Conservation (phyloP, 208 protist genomes). For the Wallacemonas collosoma region DNA sequence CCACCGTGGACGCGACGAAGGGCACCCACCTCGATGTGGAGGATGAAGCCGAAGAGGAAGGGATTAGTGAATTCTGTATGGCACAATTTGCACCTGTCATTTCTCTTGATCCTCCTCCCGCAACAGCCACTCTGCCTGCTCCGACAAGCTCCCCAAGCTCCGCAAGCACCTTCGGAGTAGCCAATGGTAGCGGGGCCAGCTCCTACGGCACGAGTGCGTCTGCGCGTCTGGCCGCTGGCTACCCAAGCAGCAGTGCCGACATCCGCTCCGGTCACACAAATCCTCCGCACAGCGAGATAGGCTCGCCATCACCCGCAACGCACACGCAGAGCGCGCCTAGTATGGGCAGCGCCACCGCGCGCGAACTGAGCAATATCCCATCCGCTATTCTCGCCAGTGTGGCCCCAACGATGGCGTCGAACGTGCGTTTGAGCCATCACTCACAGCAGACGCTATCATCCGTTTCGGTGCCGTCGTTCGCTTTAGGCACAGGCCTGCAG, state of each 20-base stretch:
- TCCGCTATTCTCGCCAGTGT: slow-evolving; percentile 19
- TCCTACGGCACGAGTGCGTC: not conserved
- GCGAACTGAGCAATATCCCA: slow-evolving; percentile 20
- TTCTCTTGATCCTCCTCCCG: slow-evolving; percentile 3
- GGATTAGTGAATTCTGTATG: not conserved
- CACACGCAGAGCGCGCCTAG: not conserved
- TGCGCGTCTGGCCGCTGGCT: not conserved
- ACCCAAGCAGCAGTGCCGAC: not conserved
- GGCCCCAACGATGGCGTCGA: slow-evolving; percentile 19
- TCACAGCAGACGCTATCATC: too few species aligned
- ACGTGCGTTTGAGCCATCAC: slow-evolving; percentile 11
- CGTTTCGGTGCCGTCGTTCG: not conserved
- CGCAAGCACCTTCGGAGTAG: not conserved
- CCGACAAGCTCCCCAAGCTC: not conserved
- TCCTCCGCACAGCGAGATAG: not conserved
- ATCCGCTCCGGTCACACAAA: slow-evolving; percentile 5
- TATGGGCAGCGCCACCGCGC: not conserved
- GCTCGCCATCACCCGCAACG: not conserved
- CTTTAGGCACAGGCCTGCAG: not conserved
- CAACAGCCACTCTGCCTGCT: not conserved
- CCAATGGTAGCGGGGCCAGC: not conserved
- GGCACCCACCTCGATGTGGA: not conserved
- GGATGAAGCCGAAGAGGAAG: not conserved
- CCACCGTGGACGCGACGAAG: not conserved
- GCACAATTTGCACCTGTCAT: slow-evolving; percentile 21